Evolutionary conservation across 2,329 filamentous ascomycete species (phyloP).

Genomic region (Aspergillus persii): DNA sequence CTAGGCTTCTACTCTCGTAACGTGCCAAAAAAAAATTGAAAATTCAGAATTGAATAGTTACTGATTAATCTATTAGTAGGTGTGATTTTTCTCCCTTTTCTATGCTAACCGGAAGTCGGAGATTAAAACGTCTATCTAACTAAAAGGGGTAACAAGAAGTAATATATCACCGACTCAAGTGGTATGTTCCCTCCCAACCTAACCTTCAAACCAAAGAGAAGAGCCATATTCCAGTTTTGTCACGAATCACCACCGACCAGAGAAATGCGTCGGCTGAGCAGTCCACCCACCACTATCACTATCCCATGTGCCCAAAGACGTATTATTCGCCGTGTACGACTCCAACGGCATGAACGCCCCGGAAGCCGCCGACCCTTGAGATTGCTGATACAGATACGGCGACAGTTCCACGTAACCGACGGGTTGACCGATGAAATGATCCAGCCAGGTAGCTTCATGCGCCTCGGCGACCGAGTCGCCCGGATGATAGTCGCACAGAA

Average conservation of each 20-base stretch:
- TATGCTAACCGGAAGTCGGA: background rate
- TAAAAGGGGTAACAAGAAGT: background rate
- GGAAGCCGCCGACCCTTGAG: conserved; percentile 10
- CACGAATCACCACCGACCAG: background rate
- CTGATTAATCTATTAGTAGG: background rate
- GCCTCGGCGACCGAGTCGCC: conserved; percentile 27
- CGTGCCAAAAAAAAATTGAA: background rate
- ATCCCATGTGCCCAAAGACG: conserved; percentile 4
- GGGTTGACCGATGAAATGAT: conserved; percentile 8
- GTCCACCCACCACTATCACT: background rate
- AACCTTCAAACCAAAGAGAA: background rate
- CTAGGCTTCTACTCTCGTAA: too few species aligned
- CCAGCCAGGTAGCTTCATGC: conserved; percentile 16
- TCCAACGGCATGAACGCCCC: conserved; percentile 12
- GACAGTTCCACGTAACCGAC: conserved; percentile 16
- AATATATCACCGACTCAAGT: background rate
- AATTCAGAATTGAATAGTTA: background rate
- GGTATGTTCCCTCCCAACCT: background rate
- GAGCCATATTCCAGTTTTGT: background rate
- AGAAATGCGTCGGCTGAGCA: background rate
- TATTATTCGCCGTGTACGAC: conserved; percentile 11
- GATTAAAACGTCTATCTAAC: background rate
- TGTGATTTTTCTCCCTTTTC: background rate
- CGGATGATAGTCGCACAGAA: conserved; percentile 31
- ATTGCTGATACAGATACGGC: conserved; percentile 16